phyloP scores from a whole-genome alignment of 2,329 filamentous ascomycete genomes.

The Xylaria polymorpha region DNA sequence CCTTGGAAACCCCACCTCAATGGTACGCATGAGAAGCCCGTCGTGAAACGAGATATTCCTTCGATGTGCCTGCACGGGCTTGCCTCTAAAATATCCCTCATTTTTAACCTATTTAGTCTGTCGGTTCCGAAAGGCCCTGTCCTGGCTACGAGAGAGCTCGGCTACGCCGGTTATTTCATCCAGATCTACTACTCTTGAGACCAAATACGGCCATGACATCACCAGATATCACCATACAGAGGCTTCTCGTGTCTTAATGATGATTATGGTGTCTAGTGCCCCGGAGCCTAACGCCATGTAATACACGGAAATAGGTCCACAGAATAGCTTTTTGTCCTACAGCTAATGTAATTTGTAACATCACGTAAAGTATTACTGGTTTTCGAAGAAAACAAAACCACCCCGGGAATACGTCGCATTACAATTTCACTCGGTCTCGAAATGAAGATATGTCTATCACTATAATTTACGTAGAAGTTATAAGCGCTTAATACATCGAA shows the following conservation, averaged over 20 bases:
- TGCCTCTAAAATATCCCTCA: background rate
- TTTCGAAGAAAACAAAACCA: background rate
- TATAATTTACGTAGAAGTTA: background rate
- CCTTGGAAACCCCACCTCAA: constrained; percentile 7
- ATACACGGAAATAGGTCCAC: background rate
- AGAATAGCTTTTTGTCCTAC: no score
- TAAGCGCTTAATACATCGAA: background rate
- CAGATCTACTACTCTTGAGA: background rate
- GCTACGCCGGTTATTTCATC: background rate
- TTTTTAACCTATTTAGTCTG: background rate
- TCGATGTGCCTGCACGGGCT: background rate
- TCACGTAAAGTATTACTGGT: background rate
- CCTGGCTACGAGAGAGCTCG: background rate
- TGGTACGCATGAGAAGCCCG: constrained; percentile 4
- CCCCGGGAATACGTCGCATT: background rate
- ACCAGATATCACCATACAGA: background rate
- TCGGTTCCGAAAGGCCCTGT: background rate
- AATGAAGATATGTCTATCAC: background rate
- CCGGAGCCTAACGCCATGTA: background rate
- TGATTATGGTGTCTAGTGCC: background rate
- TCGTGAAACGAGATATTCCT: constrained; percentile 5
- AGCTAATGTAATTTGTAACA: background rate
- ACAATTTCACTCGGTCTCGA: background rate
- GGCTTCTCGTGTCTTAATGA: background rate
- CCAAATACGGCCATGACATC: constrained; percentile 20